Conservation (phyloP, 257 asterid genomes). For the Dorcoceras hygrometricum region DNA sequence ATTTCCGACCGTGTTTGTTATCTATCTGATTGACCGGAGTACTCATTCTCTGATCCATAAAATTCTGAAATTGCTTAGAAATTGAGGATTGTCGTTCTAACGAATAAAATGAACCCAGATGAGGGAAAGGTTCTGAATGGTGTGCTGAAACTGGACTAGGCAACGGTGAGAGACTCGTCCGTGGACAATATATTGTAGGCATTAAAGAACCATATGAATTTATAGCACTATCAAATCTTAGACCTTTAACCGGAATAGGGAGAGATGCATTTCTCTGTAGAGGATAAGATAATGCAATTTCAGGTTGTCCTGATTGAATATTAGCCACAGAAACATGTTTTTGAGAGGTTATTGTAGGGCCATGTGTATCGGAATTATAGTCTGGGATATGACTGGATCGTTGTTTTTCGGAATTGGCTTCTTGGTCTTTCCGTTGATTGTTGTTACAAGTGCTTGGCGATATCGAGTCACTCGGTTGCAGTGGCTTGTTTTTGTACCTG, state of each 20-base stretch:
- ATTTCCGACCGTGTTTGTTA: constrained; percentile 31
- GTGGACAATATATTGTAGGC: constrained; percentile 35
- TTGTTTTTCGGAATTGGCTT: constrained; percentile 37
- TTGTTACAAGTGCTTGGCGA: constrained; percentile 36
- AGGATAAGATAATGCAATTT: constrained; percentile 26
- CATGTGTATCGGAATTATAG: constrained; percentile 45
- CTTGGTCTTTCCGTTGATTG: constrained; percentile 44
- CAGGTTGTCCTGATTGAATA: constrained; percentile 44
- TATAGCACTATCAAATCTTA: constrained; percentile 28
- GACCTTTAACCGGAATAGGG: constrained; percentile 37
- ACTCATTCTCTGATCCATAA: constrained; percentile 38
- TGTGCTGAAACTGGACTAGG: constrained; percentile 46
- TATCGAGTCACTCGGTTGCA: constrained; percentile 38
- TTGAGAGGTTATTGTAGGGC: constrained; percentile 35
- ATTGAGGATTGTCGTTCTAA: constrained; percentile 32
- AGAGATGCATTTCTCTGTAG: constrained; percentile 26
- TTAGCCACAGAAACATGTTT: constrained; percentile 27
- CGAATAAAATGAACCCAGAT: constrained; percentile 29
- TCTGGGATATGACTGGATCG: constrained; percentile 40
- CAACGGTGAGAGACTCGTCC: constrained; percentile 36
- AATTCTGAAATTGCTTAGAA: constrained; percentile 37
- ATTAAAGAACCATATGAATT: constrained; percentile 28
- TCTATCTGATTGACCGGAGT: constrained; percentile 43
- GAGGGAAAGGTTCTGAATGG: constrained; percentile 40
- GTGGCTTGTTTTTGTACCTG: constrained; percentile 70